Evolutionary conservation across 352 stramenopile species (phyloP).

Genomic region (Pythium grandisporangium): DNA sequence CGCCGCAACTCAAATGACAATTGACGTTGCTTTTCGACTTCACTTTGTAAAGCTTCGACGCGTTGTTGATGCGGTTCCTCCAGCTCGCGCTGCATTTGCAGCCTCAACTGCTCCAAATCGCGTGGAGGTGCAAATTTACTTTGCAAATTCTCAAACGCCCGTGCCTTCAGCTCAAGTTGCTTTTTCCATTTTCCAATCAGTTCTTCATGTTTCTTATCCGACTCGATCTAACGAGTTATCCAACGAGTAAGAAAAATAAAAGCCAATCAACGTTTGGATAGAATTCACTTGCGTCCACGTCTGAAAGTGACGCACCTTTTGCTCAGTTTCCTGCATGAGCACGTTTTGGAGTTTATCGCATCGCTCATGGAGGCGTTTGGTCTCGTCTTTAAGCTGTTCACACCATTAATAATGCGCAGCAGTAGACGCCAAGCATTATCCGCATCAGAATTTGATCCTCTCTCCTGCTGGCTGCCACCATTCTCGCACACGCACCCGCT

Average conservation of each 20-base stretch:
- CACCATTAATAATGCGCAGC: too few species aligned
- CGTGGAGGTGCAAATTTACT: conserved; percentile 73
- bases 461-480: background rate
- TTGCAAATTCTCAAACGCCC: conserved; percentile 75
- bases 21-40: conserved; percentile 66
- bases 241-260: too few species aligned
- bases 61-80: conserved; percentile 67
- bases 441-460: background rate
- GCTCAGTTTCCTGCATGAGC: conserved; percentile 74
- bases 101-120: conserved; percentile 71
- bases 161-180: conserved; percentile 72
- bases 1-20: conserved; percentile 53
- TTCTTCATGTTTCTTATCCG: conserved; percentile 74
- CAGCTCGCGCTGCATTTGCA: conserved; percentile 79
- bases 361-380: conserved; percentile 58
- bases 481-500: conserved; percentile 39
- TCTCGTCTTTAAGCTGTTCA: conserved; percentile 47
- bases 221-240: conserved; percentile 67
- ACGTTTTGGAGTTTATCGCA: conserved; percentile 74
- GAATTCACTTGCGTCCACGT: too few species aligned
- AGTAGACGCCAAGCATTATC: too few species aligned
- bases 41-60: conserved; percentile 44
- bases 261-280: too few species aligned
- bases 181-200: conserved; percentile 79
- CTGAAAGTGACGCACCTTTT: conserved; percentile 32